Base-by-base conservation (phyloP, 805 yeast species). In the Sugiyamaella floridensis region DNA sequence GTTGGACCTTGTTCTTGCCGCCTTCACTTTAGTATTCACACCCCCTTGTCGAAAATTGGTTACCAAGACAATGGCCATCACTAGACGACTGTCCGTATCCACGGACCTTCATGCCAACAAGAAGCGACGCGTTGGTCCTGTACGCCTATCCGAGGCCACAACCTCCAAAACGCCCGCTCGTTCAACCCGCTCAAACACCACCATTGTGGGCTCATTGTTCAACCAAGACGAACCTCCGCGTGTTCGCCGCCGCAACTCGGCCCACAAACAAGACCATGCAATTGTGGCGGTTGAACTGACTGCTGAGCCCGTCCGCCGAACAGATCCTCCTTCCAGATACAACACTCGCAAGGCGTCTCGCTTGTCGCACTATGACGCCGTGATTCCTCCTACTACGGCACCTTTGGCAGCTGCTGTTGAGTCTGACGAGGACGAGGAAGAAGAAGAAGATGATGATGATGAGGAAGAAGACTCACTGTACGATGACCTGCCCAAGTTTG, bases 401-500 rank as follows among this genome's bases (percentile, higher is more conserved):
- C 26, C 26, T 6, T 22, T 22, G 26, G 42, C 18, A n/a, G 42
- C 18, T 7, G 42, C 18, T 40, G 22, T 11, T 26, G 42, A 45
- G 32, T 18, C n/a, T 2, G 49, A 49, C 34, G 49, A 49, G 4
- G 44, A 45, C 5, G 40, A 45, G 10, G 42, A 16, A 15, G 18
- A 40, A 9, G 22, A 15, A 4, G 41, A 47, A 2, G 53, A 43
- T 1, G 50, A 45, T 4, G 53, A 45, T n/a, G n/a, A 15, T 14
- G 41, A 47, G 4, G 53, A 43, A 4, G 50, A 45, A 2, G 53
- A 45, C 37, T 41, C 45, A 1, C 26, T 34, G 7, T 52, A 53
- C 7, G 57, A 50, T 18, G 57, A 55, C n/a, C 43, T 28, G 8
- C 60, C 60, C 9, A 44, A 34, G 18, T 57, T 57, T 40, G 45